Evolutionary conservation across 805 yeast genomes (phyloP), one percentile per base, ranked within the genome.

Genomic region (Candida nonsorbophila): DNA sequence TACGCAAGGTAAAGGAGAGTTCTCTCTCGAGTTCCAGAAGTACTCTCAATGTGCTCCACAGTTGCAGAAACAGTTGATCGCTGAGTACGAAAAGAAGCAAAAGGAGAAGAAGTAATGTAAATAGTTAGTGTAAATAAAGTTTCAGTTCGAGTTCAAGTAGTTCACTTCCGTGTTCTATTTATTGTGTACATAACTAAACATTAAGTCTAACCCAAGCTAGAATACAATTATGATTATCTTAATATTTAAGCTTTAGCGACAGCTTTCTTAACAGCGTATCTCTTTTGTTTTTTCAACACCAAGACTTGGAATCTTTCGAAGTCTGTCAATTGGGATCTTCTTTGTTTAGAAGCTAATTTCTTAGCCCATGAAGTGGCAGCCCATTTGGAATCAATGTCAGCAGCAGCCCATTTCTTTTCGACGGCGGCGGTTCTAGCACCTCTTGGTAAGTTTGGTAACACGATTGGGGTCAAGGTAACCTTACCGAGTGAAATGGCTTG

Each of bases 271-370:
- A 86, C 90, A 71, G 87, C 84, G 67, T 69, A 82, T 74, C 87
- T 84, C 74, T 85, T 86, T 79, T 94, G 97, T 81, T 90, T 92
- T 84, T 84, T 92, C 68, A 87, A 79, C 55, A 87, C 94, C 69
- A 84, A 65, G 55, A 90, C 98, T 79, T 90, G 96, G 96, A 92
- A 92, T 81, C 99, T 88, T 78, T 92, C 96, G 59, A 92, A 92
- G 73, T 92, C 99, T 53, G 90, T 64, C 68, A 94, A 83, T 62
- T 80, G 74, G 58, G 94, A 70, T 79, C 98, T 85, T 71, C 80
- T 85, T 70, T 83, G 80, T 72, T 85, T 86, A 71, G 84, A 82
- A 64, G 94, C 96, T 58, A 92, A 82, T 78, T 87, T 88, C 84
- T 90, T 84, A 62, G 98, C 97, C 97, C 97, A 87, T 33, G 95